Conservation (phyloP, 495 filamentous ascomycete species). For the Lentithecium fluviatile region DNA sequence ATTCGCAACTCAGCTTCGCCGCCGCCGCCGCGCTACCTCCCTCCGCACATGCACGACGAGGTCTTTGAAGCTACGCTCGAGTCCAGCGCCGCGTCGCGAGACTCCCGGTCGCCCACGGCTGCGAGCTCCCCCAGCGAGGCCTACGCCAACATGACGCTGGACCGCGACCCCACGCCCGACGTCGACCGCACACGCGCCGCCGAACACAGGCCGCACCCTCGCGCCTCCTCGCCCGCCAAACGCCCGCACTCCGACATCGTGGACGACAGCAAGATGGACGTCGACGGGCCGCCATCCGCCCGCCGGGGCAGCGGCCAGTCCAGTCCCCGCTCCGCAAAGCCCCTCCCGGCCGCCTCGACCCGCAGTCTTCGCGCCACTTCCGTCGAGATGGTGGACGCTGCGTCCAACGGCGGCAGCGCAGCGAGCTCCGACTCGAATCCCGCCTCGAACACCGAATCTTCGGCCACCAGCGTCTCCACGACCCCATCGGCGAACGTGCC, state of each 20-base stretch:
- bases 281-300: constrained; percentile 38
- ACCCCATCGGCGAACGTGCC: not conserved
- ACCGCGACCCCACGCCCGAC: constrained; percentile 54
- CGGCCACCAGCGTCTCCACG: constrained; percentile 30
- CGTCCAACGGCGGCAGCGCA: constrained; percentile 17
- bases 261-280: constrained; percentile 41
- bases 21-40: constrained; percentile 55
- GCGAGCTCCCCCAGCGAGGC: constrained; percentile 70
- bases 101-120: constrained; percentile 51
- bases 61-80: constrained; percentile 47
- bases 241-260: constrained; percentile 54
- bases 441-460: constrained; percentile 27
- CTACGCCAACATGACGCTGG: constrained; percentile 68
- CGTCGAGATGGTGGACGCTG: constrained; percentile 34
- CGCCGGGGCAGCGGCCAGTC: constrained; percentile 14
- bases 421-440: constrained; percentile 23
- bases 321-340: constrained; percentile 23
- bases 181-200: constrained; percentile 34
- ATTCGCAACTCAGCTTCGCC: constrained; percentile 45
- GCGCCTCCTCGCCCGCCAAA: constrained; percentile 57
- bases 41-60: constrained; percentile 62
- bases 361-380: constrained; percentile 25
- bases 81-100: constrained; percentile 35
- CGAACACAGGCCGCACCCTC: constrained; percentile 29
- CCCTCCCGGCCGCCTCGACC: constrained; percentile 4